Conservation (phyloP, 1,284 basidiomycete genomes). For the Porogramme epimiltina region DNA sequence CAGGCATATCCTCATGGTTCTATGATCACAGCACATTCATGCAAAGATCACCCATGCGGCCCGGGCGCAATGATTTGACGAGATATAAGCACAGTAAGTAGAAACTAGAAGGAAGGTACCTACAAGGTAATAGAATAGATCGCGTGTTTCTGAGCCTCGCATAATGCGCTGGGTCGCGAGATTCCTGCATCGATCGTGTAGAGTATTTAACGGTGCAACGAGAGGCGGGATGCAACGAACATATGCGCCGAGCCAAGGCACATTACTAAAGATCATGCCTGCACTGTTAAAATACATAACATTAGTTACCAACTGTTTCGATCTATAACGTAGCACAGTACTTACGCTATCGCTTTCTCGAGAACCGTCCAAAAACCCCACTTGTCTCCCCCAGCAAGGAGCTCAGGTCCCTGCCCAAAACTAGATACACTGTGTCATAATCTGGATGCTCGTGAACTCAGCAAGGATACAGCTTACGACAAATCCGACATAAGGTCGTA, state of each 20-base stretch:
- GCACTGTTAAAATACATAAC: no score
- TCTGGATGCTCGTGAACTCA: not conserved
- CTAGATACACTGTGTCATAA: slow-evolving; percentile 5
- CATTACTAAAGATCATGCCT: slow-evolving; percentile 9
- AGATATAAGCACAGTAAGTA: no score
- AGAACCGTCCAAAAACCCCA: slow-evolving; percentile 15
- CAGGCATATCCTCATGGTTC: slow-evolving; percentile 23
- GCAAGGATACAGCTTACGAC: slow-evolving; percentile 18
- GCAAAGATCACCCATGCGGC: no score
- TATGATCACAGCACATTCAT: no score
- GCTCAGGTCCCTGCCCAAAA: slow-evolving; percentile 27
- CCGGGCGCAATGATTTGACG: no score
- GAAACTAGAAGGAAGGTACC: not conserved
- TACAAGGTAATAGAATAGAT: slow-evolving; percentile 25
- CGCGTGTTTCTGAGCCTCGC: slow-evolving; percentile 9
- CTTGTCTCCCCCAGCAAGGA: slow-evolving; percentile 22
- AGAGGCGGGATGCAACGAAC: slow-evolving; percentile 12
- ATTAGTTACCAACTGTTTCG: no score
- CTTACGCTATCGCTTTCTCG: slow-evolving; percentile 19
- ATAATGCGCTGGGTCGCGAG: slow-evolving; percentile 14
- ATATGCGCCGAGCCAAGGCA: slow-evolving; percentile 25
- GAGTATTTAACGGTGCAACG: slow-evolving; percentile 9
- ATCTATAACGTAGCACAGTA: no score
- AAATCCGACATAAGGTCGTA: slow-evolving; percentile 33
- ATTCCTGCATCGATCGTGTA: slow-evolving; percentile 9